Evolutionary conservation across 306 rosid species (phyloP).

Genomic region (Elaeagnus macrophylla): DNA sequence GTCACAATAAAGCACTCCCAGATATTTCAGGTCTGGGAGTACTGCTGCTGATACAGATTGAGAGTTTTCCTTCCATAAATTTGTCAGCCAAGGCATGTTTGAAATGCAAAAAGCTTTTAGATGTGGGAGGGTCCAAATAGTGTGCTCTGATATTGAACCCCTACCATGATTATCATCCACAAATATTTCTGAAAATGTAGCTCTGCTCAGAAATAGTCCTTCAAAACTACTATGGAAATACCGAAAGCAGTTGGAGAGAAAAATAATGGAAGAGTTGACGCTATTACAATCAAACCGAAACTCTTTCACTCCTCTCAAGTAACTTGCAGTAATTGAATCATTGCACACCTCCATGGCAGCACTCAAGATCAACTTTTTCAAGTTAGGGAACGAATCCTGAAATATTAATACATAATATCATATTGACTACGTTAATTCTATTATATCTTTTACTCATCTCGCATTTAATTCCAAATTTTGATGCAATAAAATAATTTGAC

Average conservation of each 20-base stretch:
- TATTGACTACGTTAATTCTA: too few species aligned
- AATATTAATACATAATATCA: background rate
- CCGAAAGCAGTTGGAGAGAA: background rate
- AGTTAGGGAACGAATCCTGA: background rate
- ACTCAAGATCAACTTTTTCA: background rate
- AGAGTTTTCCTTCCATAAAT: background rate
- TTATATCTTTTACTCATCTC: too few species aligned
- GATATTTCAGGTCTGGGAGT: background rate
- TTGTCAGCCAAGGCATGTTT: background rate
- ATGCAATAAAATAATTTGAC: too few species aligned
- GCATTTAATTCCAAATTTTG: too few species aligned
- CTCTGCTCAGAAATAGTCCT: too few species aligned
- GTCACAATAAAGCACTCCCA: rapidly evolving
- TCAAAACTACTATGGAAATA: background rate
- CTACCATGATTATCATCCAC: too few species aligned
- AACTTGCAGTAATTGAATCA: background rate
- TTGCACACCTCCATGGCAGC: background rate
- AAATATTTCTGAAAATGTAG: too few species aligned
- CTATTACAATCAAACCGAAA: too few species aligned
- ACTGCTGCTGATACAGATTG: background rate
- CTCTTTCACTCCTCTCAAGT: background rate
- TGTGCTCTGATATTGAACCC: too few species aligned
- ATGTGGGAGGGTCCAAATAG: background rate
- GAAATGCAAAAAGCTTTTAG: rapidly evolving
- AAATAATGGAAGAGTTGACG: background rate